Base-by-base conservation (phyloP, 306 rosid genomes). In the Dryas drummondii region DNA sequence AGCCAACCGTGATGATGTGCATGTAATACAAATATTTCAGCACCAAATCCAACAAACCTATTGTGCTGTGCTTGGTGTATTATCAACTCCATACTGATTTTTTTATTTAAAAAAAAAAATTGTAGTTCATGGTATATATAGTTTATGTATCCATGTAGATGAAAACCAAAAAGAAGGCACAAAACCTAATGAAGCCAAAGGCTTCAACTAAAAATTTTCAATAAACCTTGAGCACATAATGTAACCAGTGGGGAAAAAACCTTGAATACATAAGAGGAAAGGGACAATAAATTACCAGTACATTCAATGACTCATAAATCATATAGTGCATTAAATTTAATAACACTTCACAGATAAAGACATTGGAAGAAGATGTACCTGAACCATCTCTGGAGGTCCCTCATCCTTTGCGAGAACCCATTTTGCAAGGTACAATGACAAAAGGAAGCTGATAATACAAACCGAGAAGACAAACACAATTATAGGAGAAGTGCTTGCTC, bases 391-490 rank as follows among this genome's bases (percentile, higher is more conserved):
- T 37, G 87, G 96, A 57, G 99, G 97, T 32, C 99, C 99, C 90
- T 94, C 99, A 75, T 94, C 99, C 81, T 94, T 94, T 1, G 97
- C 86, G 9, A 94, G 99, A 64, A 94, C 99, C 99, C 99, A 94
- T 84, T 89, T 94, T 19, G 86, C 80, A 72, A 91, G 96, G 81
- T 91, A 85, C 68, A 91, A 67, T 0, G 99, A 72, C 66, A 90
- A 84, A 77, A 91, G 86, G 88, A 94, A 94, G 91, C 97, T 92
- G 84, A 90, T 75, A 65, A 94, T 90, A 80, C 99, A 94, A 79
- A 92, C 68, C 42, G 97, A 76, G 83, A 94, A 86, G 86, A 94
- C 99, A 76, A 94, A 92, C 41, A 94, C 85, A 71, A 94, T 86
- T 76, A 92, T 87, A 0, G 99, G 97, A 73, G 99, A 94, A 48